Evolutionary conservation across 495 filamentous ascomycete genomes (phyloP).

Genomic region (Tetracladium marchalianum): DNA sequence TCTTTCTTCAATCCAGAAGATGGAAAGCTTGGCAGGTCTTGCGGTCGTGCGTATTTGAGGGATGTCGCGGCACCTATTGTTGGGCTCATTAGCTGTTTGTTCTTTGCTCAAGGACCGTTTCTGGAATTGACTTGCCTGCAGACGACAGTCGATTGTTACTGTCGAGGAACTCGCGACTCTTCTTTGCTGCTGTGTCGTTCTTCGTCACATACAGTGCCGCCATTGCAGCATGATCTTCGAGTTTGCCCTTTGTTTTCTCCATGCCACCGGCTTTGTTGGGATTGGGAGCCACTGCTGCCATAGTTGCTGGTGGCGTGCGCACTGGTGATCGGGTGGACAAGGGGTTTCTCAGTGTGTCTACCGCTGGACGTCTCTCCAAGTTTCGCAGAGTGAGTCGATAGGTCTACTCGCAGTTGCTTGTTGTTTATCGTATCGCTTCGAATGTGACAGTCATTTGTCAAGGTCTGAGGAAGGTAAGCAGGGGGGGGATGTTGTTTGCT

Average conservation of each 20-base stretch:
- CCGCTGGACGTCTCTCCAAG: too few species aligned
- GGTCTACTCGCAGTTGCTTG: too few species aligned
- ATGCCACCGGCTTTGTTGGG: too few species aligned
- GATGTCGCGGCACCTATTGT: conserved; percentile 46
- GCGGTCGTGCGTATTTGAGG: conserved; percentile 56
- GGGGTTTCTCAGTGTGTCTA: too few species aligned
- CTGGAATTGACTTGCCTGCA: conserved; percentile 29
- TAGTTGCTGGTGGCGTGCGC: too few species aligned
- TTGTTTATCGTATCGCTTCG: too few species aligned
- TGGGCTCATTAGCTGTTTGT: not conserved
- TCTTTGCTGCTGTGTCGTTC: conserved; percentile 4
- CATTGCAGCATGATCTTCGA: conserved; percentile 27
- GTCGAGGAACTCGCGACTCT: conserved; percentile 27
- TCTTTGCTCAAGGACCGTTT: not conserved
- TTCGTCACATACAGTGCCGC: conserved; percentile 31
- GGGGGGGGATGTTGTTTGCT: not conserved
- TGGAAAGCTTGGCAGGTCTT: conserved; percentile 59
- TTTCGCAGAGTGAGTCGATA: too few species aligned
- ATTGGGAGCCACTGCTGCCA: too few species aligned
- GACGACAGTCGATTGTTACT: conserved; percentile 41
- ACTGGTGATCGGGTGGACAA: too few species aligned
- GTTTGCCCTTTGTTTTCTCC: conserved; percentile 2
- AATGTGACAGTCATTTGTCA: too few species aligned
- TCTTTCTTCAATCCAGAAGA: conserved; percentile 50
- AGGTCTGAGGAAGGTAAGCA: too few species aligned